A percentile compares a stretch with the other conserved stretches of the same genome.
Conservation (phyloP, 257 asterid species). For the Striga asiatica region DNA sequence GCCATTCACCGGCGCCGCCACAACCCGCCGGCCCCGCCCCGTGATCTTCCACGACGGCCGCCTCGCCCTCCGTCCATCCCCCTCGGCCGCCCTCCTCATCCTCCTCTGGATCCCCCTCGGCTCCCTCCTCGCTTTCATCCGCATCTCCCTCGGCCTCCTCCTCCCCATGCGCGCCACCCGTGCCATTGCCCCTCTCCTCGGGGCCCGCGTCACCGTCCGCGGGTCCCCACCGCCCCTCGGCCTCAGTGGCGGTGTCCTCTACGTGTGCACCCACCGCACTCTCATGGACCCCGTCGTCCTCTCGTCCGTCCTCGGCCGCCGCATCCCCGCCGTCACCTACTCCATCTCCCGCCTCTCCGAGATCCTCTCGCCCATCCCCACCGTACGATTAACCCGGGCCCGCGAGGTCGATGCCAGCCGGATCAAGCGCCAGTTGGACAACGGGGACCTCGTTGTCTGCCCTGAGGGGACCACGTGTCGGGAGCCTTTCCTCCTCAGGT, state of each 20-base stretch:
- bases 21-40: slow-evolving; percentile 50
- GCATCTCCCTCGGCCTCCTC: slow-evolving; percentile 38
- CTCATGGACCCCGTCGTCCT: slow-evolving; percentile 81
- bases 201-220: slow-evolving; percentile 48
- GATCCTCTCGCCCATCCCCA: slow-evolving; percentile 76
- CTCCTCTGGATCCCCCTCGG: slow-evolving; percentile 77
- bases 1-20: slow-evolving; percentile 18
- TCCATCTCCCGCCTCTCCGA: slow-evolving; percentile 66
- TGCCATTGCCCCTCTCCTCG: slow-evolving; percentile 40
- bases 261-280: slow-evolving; percentile 79
- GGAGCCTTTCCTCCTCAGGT: slow-evolving; percentile 68
- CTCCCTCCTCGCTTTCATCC: slow-evolving; percentile 36
- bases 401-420: slow-evolving; percentile 53
- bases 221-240: slow-evolving; percentile 67
- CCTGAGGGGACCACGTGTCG: slow-evolving; percentile 89
- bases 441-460: slow-evolving; percentile 66
- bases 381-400: slow-evolving; percentile 61
- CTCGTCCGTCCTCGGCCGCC: slow-evolving; percentile 59
- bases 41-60: slow-evolving; percentile 93
- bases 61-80: slow-evolving; percentile 67
- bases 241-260: slow-evolving; percentile 46
- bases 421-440: slow-evolving; percentile 46
- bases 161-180: slow-evolving; percentile 49
- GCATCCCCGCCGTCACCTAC: slow-evolving; percentile 78
- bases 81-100: slow-evolving; percentile 47